Percentiles rank a stretch among this genome's conserved stretches.
Conservation (phyloP, 805 yeast genomes). For the Metschnikowia gelsemii region DNA sequence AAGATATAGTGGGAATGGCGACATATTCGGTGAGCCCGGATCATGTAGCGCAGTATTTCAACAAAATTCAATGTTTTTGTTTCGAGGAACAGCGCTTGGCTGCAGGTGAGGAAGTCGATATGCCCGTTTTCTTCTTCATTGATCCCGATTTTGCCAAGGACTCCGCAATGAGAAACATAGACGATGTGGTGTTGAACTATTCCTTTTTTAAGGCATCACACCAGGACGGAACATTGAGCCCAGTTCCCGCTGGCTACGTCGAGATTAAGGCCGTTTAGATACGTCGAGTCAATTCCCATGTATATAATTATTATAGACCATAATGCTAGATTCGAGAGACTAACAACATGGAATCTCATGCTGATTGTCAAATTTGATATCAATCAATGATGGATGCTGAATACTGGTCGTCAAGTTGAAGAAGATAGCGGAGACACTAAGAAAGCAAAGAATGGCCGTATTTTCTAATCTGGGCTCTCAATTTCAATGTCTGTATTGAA, state of each 20-base stretch:
- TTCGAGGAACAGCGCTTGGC: conserved; percentile 92
- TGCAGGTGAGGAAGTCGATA: conserved; percentile 97
- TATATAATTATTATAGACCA: too few relatives aligned
- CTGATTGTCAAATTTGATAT: too few relatives aligned
- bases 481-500: too few relatives aligned
- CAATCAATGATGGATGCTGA: too few relatives aligned
- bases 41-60: conserved; percentile 93
- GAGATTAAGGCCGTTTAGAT: conserved; percentile 12
- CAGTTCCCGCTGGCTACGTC: conserved; percentile 29
- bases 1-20: conserved; percentile 97
- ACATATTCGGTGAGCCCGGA: conserved; percentile 96
- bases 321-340: too few relatives aligned
- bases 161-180: conserved; percentile 87
- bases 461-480: too few relatives aligned
- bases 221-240: conserved; percentile 41
- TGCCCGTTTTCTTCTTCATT: conserved; percentile 96
- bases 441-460: too few relatives aligned
- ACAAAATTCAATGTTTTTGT: conserved; percentile 96
- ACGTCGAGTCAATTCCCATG: not conserved
- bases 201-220: conserved; percentile 77
- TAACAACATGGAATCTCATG: too few relatives aligned
- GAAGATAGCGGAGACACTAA: too few relatives aligned
- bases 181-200: conserved; percentile 86
- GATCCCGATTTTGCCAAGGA: conserved; percentile 95
- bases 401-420: too few relatives aligned